These are phyloP conservation scores for Trichophyton benhamiae DNA, from an alignment of 2,329 filamentous ascomycete species.

Conservation along the genomic window DNA sequence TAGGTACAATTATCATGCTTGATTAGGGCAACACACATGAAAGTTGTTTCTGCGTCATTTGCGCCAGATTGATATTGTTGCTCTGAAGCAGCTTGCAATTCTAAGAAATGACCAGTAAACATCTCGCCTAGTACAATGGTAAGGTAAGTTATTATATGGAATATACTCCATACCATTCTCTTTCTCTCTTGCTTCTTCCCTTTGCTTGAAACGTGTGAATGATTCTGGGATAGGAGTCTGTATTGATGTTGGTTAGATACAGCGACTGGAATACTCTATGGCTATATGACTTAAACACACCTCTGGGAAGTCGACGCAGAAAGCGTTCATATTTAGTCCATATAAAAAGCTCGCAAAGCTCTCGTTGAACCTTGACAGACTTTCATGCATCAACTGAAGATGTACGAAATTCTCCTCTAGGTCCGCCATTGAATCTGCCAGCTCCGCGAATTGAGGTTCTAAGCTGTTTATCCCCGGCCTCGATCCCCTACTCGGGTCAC, in stretches of 20 bases:
- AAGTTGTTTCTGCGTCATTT: constrained; percentile 61
- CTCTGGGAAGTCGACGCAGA: constrained; percentile 96
- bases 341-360: constrained; percentile 93
- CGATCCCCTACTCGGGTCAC: constrained; percentile 27
- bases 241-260: neutral
- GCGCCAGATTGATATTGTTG: constrained; percentile 15
- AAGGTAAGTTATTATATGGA: no score
- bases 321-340: constrained; percentile 96
- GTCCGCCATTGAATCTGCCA: constrained; percentile 87
- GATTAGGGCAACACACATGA: constrained; percentile 48
- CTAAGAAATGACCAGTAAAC: neutral
- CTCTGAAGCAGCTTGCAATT: neutral
- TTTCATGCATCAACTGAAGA: constrained; percentile 93
- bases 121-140: neutral
- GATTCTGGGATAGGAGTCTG: constrained; percentile 75
- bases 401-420: constrained; percentile 97
- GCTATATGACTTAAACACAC: constrained; percentile 33
- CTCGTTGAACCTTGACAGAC: constrained; percentile 81
- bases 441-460: constrained; percentile 83
- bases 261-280: neutral
- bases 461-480: constrained; percentile 62
- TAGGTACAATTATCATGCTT: constrained; percentile 51
- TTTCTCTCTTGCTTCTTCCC: constrained; percentile 29
- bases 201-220: constrained; percentile 54
- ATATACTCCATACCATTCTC: constrained; percentile 4